Evolutionary conservation across 2,329 filamentous ascomycete species (phyloP).

Genomic region (Emmonsiellopsis sp.): DNA sequence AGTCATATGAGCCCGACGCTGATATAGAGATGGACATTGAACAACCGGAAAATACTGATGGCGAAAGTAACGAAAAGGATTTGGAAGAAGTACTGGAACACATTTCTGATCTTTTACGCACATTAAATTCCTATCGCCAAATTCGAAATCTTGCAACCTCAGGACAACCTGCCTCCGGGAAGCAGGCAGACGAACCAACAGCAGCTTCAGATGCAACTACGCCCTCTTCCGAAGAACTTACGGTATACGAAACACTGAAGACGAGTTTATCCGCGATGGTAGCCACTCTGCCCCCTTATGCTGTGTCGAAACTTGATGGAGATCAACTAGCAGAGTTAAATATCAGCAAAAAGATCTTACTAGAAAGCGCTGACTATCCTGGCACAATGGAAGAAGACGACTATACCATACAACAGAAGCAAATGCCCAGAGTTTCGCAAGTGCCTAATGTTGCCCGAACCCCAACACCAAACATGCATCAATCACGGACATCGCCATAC

Average conservation of each 20-base stretch:
- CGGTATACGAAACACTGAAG: constrained; percentile 63
- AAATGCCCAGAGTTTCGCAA: constrained; percentile 21
- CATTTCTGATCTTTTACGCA: constrained; percentile 52
- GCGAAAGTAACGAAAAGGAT: constrained; percentile 22
- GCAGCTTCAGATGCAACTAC: constrained; percentile 31
- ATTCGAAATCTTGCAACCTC: constrained; percentile 43
- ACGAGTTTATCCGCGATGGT: constrained; percentile 66
- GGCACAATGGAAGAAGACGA: constrained; percentile 82
- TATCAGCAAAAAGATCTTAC: constrained; percentile 67
- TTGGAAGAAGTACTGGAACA: constrained; percentile 45
- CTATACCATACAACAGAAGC: constrained; percentile 43
- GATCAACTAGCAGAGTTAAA: constrained; percentile 75
- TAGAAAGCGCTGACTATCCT: constrained; percentile 63
- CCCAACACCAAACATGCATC: constrained; percentile 21
- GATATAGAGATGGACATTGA: constrained; percentile 14
- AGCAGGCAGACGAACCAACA: constrained; percentile 19
- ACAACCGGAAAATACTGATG: constrained; percentile 11
- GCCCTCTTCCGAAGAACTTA: constrained; percentile 47
- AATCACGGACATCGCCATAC: constrained; percentile 18
- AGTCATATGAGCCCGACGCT: constrained; percentile 29
- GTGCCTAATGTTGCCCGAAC: constrained; percentile 23
- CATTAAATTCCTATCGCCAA: constrained; percentile 52
- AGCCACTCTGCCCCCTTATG: constrained; percentile 68
- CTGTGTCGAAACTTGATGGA: constrained; percentile 75
- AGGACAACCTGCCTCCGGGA: constrained; percentile 16